These are phyloP conservation scores for Drechslerella coelobrocha DNA, from an alignment of 2,329 filamentous ascomycete genomes.

Conservation along the genomic window DNA sequence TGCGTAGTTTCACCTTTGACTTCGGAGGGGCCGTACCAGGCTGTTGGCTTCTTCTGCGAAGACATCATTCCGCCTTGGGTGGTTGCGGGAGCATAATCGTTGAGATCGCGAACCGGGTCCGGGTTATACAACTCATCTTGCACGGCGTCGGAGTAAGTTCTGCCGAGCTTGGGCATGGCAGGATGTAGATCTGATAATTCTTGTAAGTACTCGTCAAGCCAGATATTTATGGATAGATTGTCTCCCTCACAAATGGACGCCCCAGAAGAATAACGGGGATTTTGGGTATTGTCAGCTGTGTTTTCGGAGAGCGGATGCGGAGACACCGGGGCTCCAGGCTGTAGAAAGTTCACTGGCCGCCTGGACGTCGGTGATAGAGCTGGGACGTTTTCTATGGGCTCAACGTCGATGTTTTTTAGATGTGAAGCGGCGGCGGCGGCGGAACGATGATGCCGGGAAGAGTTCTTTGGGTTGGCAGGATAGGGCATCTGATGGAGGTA, in stretches of 20 bases:
- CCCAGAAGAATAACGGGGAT: constrained; percentile 35
- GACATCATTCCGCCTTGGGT: constrained; percentile 64
- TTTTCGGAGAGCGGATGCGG: neutral
- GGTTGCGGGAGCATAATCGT: constrained; percentile 59
- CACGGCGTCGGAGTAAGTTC: constrained; percentile 85
- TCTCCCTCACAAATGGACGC: constrained; percentile 54
- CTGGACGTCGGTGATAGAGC: constrained; percentile 53
- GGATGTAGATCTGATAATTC: constrained; percentile 66
- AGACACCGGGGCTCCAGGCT: neutral
- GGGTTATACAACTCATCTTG: constrained; percentile 85
- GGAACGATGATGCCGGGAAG: constrained; percentile 29
- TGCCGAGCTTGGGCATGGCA: constrained; percentile 75
- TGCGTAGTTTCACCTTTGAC: constrained; percentile 58
- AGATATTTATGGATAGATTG: constrained; percentile 57
- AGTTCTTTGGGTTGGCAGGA: constrained; percentile 30
- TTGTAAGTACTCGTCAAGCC: constrained; percentile 74
- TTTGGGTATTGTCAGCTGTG: neutral
- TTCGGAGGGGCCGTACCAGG: constrained; percentile 76
- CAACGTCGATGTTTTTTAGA: constrained; percentile 42
- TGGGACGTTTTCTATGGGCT: constrained; percentile 53
- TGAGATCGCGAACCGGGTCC: constrained; percentile 63
- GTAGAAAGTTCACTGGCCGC: constrained; percentile 27
- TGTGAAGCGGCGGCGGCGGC: constrained; percentile 17
- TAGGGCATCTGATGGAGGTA: constrained; percentile 40
- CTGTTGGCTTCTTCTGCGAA: constrained; percentile 72